phyloP scores from a whole-genome alignment of 352 stramenopile species.

The Albugo candida region DNA sequence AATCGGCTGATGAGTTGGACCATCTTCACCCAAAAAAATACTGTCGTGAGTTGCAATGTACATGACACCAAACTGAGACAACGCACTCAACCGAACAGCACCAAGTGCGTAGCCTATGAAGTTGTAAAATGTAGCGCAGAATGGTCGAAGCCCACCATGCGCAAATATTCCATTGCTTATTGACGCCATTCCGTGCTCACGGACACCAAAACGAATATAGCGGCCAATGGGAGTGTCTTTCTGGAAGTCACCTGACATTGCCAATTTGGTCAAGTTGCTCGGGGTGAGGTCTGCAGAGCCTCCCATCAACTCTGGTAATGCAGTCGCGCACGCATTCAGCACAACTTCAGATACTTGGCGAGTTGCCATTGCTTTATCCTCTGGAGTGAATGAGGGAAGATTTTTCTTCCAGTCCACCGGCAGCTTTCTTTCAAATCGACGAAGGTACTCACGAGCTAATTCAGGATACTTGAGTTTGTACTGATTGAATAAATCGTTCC shows the following conservation, averaged over 20 bases:
- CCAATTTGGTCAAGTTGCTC: constrained; percentile 93
- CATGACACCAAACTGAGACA: constrained; percentile 91
- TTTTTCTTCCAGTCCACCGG: constrained; percentile 81
- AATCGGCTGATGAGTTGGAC: constrained; percentile 98
- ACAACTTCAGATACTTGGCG: constrained; percentile 88
- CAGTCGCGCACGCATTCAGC: constrained; percentile 86
- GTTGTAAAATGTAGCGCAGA: constrained; percentile 99
- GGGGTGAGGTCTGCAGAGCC: constrained; percentile 96
- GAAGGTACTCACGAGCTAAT: constrained; percentile 85
- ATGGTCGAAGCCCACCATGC: constrained; percentile 92
- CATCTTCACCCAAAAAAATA: constrained; percentile 99
- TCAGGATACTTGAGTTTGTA: constrained; percentile 86
- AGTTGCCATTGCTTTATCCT: constrained; percentile 84
- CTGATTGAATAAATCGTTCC: constrained; percentile 79
- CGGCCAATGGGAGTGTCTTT: constrained; percentile 88
- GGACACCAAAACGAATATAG: constrained; percentile 97
- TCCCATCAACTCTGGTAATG: constrained; percentile 92
- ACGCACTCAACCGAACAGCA: constrained; percentile 85
- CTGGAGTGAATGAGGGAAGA: constrained; percentile 81
- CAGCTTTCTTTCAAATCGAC: constrained; percentile 85
- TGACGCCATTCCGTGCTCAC: constrained; percentile 97
- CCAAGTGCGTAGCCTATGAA: constrained; percentile 97
- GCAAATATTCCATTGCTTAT: constrained; percentile 98
- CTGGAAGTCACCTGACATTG: constrained; percentile 94
- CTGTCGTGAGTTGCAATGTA: constrained; percentile 99